Evolutionary conservation across 2,329 filamentous ascomycete species (phyloP).

Genomic region (Madurella fahalii): DNA sequence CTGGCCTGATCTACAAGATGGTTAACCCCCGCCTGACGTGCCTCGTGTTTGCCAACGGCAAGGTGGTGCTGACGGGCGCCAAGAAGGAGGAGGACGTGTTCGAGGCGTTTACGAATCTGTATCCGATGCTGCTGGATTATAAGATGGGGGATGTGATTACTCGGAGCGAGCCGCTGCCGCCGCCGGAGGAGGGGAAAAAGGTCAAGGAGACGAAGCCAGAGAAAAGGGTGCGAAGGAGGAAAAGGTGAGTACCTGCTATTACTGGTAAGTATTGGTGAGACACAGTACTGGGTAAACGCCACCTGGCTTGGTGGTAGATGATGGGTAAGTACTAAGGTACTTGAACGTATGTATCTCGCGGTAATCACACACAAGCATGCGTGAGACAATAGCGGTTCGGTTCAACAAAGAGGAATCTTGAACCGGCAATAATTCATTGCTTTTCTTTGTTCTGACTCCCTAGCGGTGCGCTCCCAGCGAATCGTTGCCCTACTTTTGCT

Average conservation of each 20-base stretch:
- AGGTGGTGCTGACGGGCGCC: slow-evolving; percentile 91
- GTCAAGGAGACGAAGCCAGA: neutral
- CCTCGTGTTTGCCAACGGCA: slow-evolving; percentile 89
- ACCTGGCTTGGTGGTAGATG: no score
- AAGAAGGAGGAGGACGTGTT: slow-evolving; percentile 94
- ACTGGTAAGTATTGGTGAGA: neutral
- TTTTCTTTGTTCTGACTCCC: no score
- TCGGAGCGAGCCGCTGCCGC: neutral
- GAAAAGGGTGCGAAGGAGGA: neutral
- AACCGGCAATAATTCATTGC: no score
- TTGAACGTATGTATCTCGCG: no score
- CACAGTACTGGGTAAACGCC: no score
- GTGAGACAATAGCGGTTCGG: no score
- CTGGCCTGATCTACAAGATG: slow-evolving; percentile 96
- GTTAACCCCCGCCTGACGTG: slow-evolving; percentile 96
- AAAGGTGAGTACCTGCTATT: neutral
- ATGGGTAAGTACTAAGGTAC: no score
- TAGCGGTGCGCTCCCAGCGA: no score
- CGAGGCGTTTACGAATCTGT: slow-evolving; percentile 58
- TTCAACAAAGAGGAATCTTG: no score
- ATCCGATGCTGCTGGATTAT: slow-evolving; percentile 19
- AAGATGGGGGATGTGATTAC: slow-evolving; percentile 1
- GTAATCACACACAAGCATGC: no score
- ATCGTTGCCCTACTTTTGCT: no score
- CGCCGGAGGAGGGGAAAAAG: no score